Evolutionary conservation across 257 asterid genomes (phyloP).

Genomic region (Datura wrightii): DNA sequence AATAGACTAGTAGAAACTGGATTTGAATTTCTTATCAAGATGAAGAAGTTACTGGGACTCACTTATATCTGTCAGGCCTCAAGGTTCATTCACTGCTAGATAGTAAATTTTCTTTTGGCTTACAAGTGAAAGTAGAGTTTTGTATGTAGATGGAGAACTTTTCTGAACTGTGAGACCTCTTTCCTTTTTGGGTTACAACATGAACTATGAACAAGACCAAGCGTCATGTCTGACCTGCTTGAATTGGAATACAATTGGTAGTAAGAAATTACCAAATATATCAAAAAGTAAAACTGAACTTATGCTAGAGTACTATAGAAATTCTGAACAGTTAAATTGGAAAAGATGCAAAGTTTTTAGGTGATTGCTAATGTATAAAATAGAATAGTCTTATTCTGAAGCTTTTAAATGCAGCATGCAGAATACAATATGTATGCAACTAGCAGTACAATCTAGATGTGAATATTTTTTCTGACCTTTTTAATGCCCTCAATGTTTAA

Average conservation of each 20-base stretch:
- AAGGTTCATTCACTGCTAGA: background rate
- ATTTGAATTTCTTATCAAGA: background rate
- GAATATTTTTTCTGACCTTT: background rate
- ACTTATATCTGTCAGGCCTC: background rate
- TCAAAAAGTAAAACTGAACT: background rate
- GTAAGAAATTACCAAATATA: background rate
- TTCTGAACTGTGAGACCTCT: background rate
- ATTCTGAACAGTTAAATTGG: background rate
- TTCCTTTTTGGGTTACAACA: background rate
- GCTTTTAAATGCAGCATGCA: background rate
- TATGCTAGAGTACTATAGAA: too few relatives aligned
- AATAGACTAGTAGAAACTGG: background rate
- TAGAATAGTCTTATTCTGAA: background rate
- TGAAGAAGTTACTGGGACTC: background rate
- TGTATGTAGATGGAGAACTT: background rate
- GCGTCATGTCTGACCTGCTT: background rate
- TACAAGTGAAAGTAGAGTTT: background rate
- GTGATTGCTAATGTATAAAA: background rate
- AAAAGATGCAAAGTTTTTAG: background rate
- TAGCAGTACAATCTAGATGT: background rate
- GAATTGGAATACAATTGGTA: background rate
- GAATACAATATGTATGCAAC: background rate
- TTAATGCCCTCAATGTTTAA: background rate
- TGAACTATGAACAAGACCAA: background rate
- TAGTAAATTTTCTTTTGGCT: background rate